Base-by-base conservation (phyloP, 169 alveolate species). In the Plasmodium yoelii region DNA sequence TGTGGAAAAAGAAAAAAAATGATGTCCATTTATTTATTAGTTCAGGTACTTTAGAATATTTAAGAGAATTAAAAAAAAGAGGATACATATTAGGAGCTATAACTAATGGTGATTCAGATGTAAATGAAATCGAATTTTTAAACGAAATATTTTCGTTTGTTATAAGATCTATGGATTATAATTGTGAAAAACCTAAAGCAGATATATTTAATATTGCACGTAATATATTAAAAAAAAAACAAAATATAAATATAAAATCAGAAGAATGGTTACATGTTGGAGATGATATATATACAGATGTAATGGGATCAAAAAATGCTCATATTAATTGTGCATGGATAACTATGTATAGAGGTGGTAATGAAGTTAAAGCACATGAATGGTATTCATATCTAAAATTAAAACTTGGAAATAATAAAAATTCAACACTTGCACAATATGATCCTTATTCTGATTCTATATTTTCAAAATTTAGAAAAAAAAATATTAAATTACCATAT, bases 51-150 rank as follows among this genome's bases (percentile, higher is more conserved):
- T 65, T 80, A 5, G 90, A 80, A 51, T 80, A 80, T 80, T 28
- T 80, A 47, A 65, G 72, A 44, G 90, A 80, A 47, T 47, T 80
- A 18, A 80, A 80, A 80, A 19, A 2, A 10, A 28, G 90, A 57
- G 90, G 90, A 0, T 80, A 80, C 18, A 80, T 67, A n/a, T 55
- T 80, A 65, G 90, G 90, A 22, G 90, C 90, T 3, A 80, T 80
- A 1, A 80, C 90, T 19, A 80, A 80, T 80, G 90, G 90, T n/a
- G 90, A 80, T 47, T 80, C 90, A 24, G 90, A 80, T 80, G 82
- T 67, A 1, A 65, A 80, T 39, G 73, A 15, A 8, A 80, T 80
- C 15, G 67, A 80, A 80, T 80, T 80, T 55, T 39, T 80, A 67
- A 80, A 67, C 67, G 90, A 80, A 55, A 80, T 80, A 4, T 80